phyloP scores from a whole-genome alignment of 2,329 filamentous ascomycete genomes.

The Colletotrichum sp. region DNA sequence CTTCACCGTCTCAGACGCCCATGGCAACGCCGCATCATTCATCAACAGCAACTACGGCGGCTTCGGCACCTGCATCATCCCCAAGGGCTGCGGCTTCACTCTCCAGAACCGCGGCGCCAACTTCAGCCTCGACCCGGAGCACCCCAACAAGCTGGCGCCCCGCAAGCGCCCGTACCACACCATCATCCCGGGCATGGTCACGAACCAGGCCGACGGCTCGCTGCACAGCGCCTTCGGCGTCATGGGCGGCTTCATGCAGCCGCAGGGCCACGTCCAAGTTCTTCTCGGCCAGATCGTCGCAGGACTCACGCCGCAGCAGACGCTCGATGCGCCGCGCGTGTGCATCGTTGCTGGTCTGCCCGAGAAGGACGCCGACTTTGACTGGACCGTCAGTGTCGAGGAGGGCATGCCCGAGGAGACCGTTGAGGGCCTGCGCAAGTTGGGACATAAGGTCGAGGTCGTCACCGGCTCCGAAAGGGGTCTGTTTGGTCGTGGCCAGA shows the following conservation, averaged over 20 bases:
- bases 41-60: slow-evolving; percentile 95
- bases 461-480: slow-evolving; percentile 68
- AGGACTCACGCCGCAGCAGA: slow-evolving; percentile 81
- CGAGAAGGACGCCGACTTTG: slow-evolving; percentile 60
- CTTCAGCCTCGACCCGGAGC: slow-evolving; percentile 73
- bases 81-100: slow-evolving; percentile 85
- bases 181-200: slow-evolving; percentile 92
- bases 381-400: slow-evolving; percentile 77
- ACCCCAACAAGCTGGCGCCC: slow-evolving; percentile 82
- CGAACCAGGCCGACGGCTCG: slow-evolving; percentile 73
- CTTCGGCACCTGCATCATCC: slow-evolving; percentile 88
- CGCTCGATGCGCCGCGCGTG: slow-evolving; percentile 88
- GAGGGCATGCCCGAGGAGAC: slow-evolving; percentile 77
- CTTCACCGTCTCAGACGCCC: slow-evolving; percentile 80
- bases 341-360: slow-evolving; percentile 82
- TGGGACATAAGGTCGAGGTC: slow-evolving; percentile 78
- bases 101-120: slow-evolving; percentile 92
- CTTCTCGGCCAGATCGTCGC: slow-evolving; percentile 88
- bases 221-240: slow-evolving; percentile 91
- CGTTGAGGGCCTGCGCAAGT: slow-evolving; percentile 65
- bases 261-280: slow-evolving; percentile 94
- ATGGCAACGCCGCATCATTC: slow-evolving; percentile 92
- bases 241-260: slow-evolving; percentile 99
- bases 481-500: slow-evolving; percentile 85
- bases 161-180: slow-evolving; percentile 95